phyloP scores from a whole-genome alignment of 2,329 filamentous ascomycete species.

The Ustilaginoidea virens region DNA sequence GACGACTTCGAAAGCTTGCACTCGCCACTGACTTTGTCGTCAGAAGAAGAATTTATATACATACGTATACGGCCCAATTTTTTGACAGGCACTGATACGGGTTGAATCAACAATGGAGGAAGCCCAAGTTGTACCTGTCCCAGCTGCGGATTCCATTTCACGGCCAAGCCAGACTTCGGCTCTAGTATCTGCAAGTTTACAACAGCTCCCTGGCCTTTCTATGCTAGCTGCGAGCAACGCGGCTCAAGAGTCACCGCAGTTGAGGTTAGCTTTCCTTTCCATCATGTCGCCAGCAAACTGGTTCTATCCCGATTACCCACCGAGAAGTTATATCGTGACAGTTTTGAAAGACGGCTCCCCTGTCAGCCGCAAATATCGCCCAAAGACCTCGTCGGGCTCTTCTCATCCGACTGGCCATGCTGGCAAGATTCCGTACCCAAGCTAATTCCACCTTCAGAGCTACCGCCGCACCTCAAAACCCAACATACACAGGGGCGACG shows the following conservation, averaged over 20 bases:
- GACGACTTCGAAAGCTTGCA: too few relatives aligned
- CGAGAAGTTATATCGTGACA: neutral
- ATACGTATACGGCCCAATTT: too few relatives aligned
- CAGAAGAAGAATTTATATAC: too few relatives aligned
- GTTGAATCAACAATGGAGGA: constrained; percentile 40
- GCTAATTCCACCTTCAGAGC: constrained; percentile 7
- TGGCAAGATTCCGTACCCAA: neutral
- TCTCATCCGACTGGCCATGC: too few relatives aligned
- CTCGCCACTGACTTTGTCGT: too few relatives aligned
- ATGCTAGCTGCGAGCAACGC: constrained; percentile 26
- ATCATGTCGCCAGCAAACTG: too few relatives aligned
- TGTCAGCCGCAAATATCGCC: too few relatives aligned
- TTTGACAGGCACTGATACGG: too few relatives aligned
- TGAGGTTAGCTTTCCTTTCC: constrained; percentile 29
- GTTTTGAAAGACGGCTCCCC: too few relatives aligned
- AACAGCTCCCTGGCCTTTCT: constrained; percentile 31
- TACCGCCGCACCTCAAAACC: constrained; percentile 8
- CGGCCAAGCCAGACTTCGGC: constrained; percentile 34
- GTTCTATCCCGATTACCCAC: neutral
- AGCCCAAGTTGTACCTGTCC: constrained; percentile 21
- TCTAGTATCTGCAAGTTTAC: constrained; percentile 22
- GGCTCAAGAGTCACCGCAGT: constrained; percentile 25
- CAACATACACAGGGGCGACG: constrained; percentile 16
- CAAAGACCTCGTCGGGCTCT: too few relatives aligned
- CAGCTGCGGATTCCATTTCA: constrained; percentile 31